A percentile compares a stretch with the other conserved stretches of the same genome.
phyloP scores from a whole-genome alignment of 164 flowering plant genomes.

The Nymphaea thermarum region DNA sequence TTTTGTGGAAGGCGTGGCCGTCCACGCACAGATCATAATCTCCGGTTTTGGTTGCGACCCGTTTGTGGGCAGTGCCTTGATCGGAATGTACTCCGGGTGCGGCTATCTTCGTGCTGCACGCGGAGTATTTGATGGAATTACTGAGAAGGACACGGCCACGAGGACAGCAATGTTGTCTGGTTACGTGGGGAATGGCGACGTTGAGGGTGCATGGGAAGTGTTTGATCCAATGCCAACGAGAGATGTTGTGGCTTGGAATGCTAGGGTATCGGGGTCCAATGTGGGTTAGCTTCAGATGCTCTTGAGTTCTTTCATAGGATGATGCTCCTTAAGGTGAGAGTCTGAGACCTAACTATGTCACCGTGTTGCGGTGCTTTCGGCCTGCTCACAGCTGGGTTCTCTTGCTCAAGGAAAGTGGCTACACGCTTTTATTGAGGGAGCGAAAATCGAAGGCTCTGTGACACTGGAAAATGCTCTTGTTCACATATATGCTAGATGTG shows the following conservation, averaged over 20 bases:
- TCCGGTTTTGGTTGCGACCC: constrained; percentile 1
- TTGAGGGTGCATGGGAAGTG: background rate
- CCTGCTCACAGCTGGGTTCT: constrained; percentile 10
- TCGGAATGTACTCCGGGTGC: constrained; percentile 5
- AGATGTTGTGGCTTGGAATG: constrained; percentile 12
- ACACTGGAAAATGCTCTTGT: constrained; percentile 9
- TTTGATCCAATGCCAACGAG: constrained; percentile 8
- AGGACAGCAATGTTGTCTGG: constrained; percentile 8
- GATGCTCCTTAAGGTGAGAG: constrained; percentile 4
- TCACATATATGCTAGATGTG: constrained; percentile 13
- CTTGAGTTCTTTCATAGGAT: constrained; percentile 6
- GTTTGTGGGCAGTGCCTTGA: constrained; percentile 4
- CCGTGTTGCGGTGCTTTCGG: constrained; percentile 7
- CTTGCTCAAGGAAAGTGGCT: constrained; percentile 10
- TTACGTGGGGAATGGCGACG: constrained; percentile 4
- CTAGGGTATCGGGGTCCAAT: constrained; percentile 9
- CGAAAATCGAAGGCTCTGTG: background rate
- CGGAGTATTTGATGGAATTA: constrained; percentile 6
- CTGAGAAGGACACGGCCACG: constrained; percentile 4
- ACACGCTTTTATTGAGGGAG: constrained; percentile 6
- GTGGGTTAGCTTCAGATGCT: constrained; percentile 7
- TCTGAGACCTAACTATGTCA: constrained; percentile 4
- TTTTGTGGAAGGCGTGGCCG: constrained; percentile 2
- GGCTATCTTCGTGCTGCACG: background rate
- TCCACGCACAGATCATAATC: constrained; percentile 10